A percentile compares a stretch with the other conserved stretches of the same genome.
Evolutionary conservation across 2,329 filamentous ascomycete genomes (phyloP).

Genomic region (Alternaria panax): DNA sequence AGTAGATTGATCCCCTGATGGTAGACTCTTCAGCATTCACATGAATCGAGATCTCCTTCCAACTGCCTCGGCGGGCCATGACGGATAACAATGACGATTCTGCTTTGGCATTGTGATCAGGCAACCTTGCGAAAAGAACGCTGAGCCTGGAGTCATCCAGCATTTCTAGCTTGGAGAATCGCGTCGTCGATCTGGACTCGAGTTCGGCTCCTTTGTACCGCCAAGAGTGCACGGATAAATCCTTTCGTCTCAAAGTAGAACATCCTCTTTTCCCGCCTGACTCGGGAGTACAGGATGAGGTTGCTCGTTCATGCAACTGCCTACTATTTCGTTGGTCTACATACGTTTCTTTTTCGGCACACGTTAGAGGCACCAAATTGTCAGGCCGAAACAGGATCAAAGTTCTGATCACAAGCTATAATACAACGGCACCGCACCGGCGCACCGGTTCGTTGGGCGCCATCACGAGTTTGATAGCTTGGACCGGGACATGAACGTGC

Average conservation of each 20-base stretch:
- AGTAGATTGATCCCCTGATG: background rate
- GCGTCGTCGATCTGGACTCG: slow-evolving; percentile 27
- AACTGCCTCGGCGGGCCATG: background rate
- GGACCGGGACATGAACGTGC: slow-evolving; percentile 32
- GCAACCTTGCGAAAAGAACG: background rate
- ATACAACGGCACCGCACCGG: slow-evolving; percentile 26
- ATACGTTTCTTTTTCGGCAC: slow-evolving; percentile 5
- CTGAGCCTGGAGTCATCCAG: background rate
- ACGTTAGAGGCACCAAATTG: background rate
- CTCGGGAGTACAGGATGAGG: slow-evolving; percentile 7
- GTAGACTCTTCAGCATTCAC: background rate
- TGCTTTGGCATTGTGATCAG: slow-evolving; percentile 3
- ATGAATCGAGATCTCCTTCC: background rate
- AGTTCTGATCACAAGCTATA: slow-evolving; percentile 26
- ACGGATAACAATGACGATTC: background rate
- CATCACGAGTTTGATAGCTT: slow-evolving; percentile 24
- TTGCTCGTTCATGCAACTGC: slow-evolving; percentile 15
- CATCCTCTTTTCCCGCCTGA: slow-evolving; percentile 6
- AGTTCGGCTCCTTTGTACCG: slow-evolving; percentile 24
- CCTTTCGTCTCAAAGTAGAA: slow-evolving; percentile 14
- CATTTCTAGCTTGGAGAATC: slow-evolving; percentile 15
- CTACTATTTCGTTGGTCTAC: slow-evolving; percentile 1
- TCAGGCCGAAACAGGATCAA: background rate
- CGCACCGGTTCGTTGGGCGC: slow-evolving; percentile 30
- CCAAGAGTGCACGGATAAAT: slow-evolving; percentile 25